Conservation (phyloP, 495 filamentous ascomycete genomes). For the Cercophora scortea region DNA sequence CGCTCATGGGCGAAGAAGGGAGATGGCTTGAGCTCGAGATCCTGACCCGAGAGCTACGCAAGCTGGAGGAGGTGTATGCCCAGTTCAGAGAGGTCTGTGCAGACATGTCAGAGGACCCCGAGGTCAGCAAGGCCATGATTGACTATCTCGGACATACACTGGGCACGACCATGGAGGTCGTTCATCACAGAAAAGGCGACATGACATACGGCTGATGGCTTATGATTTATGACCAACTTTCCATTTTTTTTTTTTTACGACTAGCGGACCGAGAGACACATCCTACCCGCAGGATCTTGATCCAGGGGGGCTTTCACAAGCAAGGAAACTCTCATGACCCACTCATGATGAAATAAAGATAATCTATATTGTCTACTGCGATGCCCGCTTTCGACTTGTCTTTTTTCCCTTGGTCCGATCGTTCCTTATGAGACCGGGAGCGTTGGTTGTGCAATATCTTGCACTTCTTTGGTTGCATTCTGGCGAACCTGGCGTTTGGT, state of each 20-base stretch:
- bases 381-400: too few relatives aligned
- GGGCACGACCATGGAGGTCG: conserved; percentile 24
- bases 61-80: conserved; percentile 34
- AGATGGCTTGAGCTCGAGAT: conserved; percentile 39
- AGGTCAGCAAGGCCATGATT: conserved; percentile 34
- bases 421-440: too few relatives aligned
- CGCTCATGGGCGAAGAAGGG: conserved; percentile 34
- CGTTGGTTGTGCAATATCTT: too few relatives aligned
- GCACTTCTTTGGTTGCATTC: background rate
- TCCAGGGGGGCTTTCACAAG: background rate
- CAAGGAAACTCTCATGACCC: conserved; percentile 1
- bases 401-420: too few relatives aligned
- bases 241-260: background rate
- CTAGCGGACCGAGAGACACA: background rate
- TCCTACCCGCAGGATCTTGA: background rate
- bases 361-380: conserved; percentile 9
- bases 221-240: background rate
- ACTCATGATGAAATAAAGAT: conserved; percentile 11
- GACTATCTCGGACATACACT: conserved; percentile 34
- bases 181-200: conserved; percentile 29
- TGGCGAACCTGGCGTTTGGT: background rate
- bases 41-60: conserved; percentile 36
- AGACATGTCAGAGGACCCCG: conserved; percentile 31
- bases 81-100: conserved; percentile 34
- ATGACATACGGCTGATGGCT: conserved; percentile 10